Base-by-base conservation (phyloP, 495 filamentous ascomycete genomes). In the Immersiella caudata region DNA sequence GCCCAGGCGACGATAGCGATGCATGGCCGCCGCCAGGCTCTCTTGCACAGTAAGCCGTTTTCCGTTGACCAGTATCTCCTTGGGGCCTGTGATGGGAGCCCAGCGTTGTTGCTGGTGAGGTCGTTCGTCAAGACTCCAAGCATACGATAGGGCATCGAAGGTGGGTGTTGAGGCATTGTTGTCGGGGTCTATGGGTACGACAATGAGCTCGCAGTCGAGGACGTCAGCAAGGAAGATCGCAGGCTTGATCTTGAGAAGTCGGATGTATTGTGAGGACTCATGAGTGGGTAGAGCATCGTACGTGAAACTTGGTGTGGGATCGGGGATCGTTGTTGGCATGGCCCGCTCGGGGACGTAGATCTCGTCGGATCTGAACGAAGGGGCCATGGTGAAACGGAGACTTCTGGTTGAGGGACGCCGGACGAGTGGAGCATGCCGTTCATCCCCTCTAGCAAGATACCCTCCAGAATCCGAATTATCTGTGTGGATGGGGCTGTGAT, bases 191-290 rank as follows among this genome's bases (percentile, higher is more conserved):
- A 52, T 5, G 49, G 18, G 16, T 3, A 12, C 21, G 21, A 22
- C 21, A 22, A 52, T 52, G 21, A 52, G 16, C 16, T 52, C 49
- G 49, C 49, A 52, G 49, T 52, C 82, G 8, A 84, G 76, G 6
- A 84, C 80, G 64, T 88, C 86, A 7, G 87, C 87, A 60, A 88
- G 84, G 73, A 88, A 89, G 68, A 88, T 86, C 60, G 49, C 49
- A 5, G 49, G 49, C 49, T 52, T 52, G 49, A 52, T 52, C 12
- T 52, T 52, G 49, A 52, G 16, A 3, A 52, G 49, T 5, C 49
- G 49, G 5, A 52, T 4, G 5, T 52, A 22, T 18, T 22, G 3
- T 22, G 3, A 2, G 18, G 49, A 52, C 8, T 33, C 29, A 33
- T 33, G 29, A 3, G 49, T n/a, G 3, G 16, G 18, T 12, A 52